Conservation (phyloP, 2,329 filamentous ascomycete species). For the Ascochyta rabiei region DNA sequence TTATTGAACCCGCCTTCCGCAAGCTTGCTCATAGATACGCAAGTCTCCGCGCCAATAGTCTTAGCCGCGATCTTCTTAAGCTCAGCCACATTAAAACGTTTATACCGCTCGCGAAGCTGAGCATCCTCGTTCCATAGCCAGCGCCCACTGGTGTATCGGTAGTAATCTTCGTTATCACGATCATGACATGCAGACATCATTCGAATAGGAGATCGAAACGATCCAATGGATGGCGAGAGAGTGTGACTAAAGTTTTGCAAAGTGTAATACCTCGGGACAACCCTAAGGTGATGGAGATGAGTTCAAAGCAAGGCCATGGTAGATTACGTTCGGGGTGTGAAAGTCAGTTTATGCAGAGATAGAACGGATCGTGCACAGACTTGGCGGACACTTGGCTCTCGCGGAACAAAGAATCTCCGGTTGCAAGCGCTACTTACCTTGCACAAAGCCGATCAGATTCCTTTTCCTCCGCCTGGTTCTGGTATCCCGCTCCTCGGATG, state of each 20-base stretch:
- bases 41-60: slow-evolving; percentile 38
- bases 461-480: no score
- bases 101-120: slow-evolving; percentile 42
- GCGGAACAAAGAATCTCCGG: no score
- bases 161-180: slow-evolving; percentile 11
- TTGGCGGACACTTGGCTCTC: no score
- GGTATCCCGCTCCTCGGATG: no score
- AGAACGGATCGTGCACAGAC: no score
- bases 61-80: slow-evolving; percentile 42
- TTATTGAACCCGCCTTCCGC: slow-evolving; percentile 37
- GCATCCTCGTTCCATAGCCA: slow-evolving; percentile 42
- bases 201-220: slow-evolving; percentile 7
- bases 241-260: slow-evolving; percentile 3
- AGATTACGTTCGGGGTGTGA: background rate
- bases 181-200: background rate
- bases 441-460: no score
- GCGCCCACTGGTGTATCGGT: slow-evolving; percentile 29
- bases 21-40: slow-evolving; percentile 43
- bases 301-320: background rate
- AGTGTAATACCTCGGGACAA: background rate
- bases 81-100: slow-evolving; percentile 43
- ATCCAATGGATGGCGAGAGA: background rate
- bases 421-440: no score
- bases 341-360: background rate
- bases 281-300: background rate